A percentile compares a stretch with the other conserved stretches of the same genome.
Conservation (phyloP, 192 early-diverging fungal species). For the Rhizophagus prolifer region DNA sequence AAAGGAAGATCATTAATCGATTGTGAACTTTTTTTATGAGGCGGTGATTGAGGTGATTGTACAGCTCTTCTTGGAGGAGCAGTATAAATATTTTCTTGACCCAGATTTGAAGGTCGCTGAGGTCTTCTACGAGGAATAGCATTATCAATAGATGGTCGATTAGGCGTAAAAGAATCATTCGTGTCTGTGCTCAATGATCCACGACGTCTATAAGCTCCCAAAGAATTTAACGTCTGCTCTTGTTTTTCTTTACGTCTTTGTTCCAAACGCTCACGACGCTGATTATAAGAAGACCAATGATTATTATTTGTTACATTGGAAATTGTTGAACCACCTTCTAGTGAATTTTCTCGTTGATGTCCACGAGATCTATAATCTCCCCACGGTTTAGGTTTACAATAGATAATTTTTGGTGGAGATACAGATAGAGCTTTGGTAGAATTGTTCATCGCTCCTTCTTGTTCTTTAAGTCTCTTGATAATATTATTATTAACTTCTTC, state of each 20-base stretch:
- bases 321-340: neutral
- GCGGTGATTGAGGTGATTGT: neutral
- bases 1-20: neutral
- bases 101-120: neutral
- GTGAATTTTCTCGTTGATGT: neutral
- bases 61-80: neutral
- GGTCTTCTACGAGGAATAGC: neutral
- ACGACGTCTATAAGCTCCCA: conserved; percentile 3
- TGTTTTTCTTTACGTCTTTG: conserved; percentile 26
- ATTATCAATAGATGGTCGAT: neutral
- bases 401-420: conserved; percentile 26
- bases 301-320: conserved; percentile 4
- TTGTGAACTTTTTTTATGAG: neutral
- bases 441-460: neutral
- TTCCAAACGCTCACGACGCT: conserved; percentile 31
- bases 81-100: neutral
- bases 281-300: conserved; percentile 30
- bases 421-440: neutral
- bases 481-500: conserved; percentile 12
- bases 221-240: neutral
- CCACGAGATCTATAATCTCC: conserved; percentile 12
- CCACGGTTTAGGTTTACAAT: conserved; percentile 28
- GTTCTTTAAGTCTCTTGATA: neutral
- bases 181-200: neutral
- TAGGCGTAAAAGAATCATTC: neutral